Evolutionary conservation across 2,329 filamentous ascomycete species (phyloP).

Genomic region (Colletotrichum abscissum): DNA sequence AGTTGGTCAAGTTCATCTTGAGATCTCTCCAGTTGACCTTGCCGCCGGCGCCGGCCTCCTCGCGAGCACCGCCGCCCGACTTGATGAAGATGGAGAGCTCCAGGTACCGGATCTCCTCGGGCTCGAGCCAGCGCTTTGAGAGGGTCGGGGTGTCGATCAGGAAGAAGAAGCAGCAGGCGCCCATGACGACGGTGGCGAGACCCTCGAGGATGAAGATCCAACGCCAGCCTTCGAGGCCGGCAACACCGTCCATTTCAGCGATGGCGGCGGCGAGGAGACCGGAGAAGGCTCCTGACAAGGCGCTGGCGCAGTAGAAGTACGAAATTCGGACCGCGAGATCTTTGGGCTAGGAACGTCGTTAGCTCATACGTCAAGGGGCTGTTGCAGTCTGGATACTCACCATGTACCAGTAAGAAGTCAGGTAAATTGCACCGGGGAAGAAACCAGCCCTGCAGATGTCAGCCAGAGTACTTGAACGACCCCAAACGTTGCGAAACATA

Average conservation of each 20-base stretch:
- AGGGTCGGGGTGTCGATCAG: constrained; percentile 40
- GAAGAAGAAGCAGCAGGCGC: constrained; percentile 38
- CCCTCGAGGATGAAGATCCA: constrained; percentile 42
- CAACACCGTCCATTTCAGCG: constrained; percentile 57
- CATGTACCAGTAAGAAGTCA: not conserved
- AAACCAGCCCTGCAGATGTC: constrained; percentile 54
- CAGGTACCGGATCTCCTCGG: constrained; percentile 42
- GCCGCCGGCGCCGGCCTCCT: constrained; percentile 40
- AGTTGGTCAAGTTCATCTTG: constrained; percentile 43
- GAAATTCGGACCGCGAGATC: constrained; percentile 56
- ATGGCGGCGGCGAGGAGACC: constrained; percentile 69
- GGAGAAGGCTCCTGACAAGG: constrained; percentile 74
- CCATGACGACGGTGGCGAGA: constrained; percentile 43
- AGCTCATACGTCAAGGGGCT: not conserved
- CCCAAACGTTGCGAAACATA: not conserved
- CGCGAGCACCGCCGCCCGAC: constrained; percentile 34
- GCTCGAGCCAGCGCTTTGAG: constrained; percentile 41
- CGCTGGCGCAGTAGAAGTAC: constrained; percentile 78
- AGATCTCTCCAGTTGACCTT: constrained; percentile 42
- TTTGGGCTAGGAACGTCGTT: constrained; percentile 50
- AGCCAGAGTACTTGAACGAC: not conserved
- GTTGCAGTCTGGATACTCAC: not conserved
- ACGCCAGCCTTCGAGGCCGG: constrained; percentile 54
- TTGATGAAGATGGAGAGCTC: constrained; percentile 46
- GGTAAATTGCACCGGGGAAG: constrained; percentile 67